Percentiles rank a stretch among this genome's conserved stretches.
These are phyloP conservation scores for Colletotrichum sp. DNA, from an alignment of 2,329 filamentous ascomycete species.

Conservation along the genomic window DNA sequence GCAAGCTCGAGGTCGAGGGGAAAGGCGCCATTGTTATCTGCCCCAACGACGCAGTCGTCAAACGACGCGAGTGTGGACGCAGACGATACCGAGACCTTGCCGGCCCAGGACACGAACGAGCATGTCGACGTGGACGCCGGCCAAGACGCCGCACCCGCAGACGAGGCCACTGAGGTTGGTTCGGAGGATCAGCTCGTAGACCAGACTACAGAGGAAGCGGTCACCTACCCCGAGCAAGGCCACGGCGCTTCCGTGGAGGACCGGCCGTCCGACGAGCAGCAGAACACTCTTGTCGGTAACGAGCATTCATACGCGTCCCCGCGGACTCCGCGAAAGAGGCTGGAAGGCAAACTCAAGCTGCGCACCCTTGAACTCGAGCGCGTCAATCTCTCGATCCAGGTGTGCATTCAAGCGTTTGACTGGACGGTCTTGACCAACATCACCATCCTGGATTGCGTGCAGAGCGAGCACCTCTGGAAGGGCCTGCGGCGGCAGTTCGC, in stretches of 20 bases:
- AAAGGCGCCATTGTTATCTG: neutral
- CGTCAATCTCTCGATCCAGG: slow-evolving; percentile 72
- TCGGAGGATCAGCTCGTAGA: neutral
- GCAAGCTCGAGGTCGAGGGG: slow-evolving; percentile 12
- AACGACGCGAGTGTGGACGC: neutral
- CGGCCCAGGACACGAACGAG: neutral
- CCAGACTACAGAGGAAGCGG: neutral
- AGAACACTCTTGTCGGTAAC: neutral
- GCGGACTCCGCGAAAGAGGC: slow-evolving; percentile 41
- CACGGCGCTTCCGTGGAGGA: neutral
- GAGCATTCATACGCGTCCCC: slow-evolving; percentile 12
- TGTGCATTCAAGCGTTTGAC: slow-evolving; percentile 74
- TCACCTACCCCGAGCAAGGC: neutral
- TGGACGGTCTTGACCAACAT: slow-evolving; percentile 75
- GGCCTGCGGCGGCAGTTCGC: slow-evolving; percentile 68
- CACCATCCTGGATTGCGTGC: slow-evolving; percentile 75
- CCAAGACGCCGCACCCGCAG: neutral
- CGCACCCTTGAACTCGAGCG: slow-evolving; percentile 78
- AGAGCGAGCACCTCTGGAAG: slow-evolving; percentile 79
- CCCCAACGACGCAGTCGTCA: neutral
- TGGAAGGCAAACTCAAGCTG: slow-evolving; percentile 67
- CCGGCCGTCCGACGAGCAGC: neutral
- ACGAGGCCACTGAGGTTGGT: neutral
- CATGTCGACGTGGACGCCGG: neutral
- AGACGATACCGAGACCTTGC: neutral